A percentile compares a stretch with the other conserved stretches of the same genome.
These are phyloP conservation scores for Glycyrrhiza uralensis DNA, from an alignment of 306 rosid genomes.

Conservation along the genomic window DNA sequence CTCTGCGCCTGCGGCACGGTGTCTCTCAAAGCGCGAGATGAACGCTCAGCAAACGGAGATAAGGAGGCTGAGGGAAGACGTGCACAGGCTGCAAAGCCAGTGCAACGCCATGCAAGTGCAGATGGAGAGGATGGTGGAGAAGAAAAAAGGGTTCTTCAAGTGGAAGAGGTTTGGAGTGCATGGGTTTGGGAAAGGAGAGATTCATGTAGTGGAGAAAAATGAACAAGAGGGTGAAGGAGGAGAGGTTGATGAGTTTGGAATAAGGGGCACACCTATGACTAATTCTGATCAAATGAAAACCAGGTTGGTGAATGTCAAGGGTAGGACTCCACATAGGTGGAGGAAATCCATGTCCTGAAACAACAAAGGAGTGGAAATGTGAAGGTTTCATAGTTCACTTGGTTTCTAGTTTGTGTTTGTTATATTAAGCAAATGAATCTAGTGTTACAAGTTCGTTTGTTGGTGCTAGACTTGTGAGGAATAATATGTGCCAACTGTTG, in stretches of 20 bases:
- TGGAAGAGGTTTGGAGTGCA: conserved; percentile 68
- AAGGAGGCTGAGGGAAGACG: conserved; percentile 66
- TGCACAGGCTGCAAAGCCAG: conserved; percentile 63
- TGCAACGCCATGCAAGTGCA: conserved; percentile 66
- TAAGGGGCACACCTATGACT: conserved; percentile 46
- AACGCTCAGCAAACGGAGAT: conserved; percentile 62
- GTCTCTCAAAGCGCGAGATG: conserved; percentile 71
- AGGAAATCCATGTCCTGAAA: conserved; percentile 77
- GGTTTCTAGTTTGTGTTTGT: neutral
- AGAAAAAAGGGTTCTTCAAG: conserved; percentile 55
- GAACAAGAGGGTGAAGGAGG: conserved; percentile 34
- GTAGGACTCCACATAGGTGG: conserved; percentile 57
- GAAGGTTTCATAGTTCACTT: neutral
- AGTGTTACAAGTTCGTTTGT: neutral
- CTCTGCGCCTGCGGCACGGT: conserved; percentile 13
- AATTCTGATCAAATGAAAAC: conserved; percentile 54
- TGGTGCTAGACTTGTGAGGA: conserved; percentile 1
- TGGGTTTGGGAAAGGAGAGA: conserved; percentile 12
- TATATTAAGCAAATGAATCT: neutral
- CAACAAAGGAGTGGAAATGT: neutral
- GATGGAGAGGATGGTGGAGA: conserved; percentile 55
- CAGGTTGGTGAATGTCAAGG: conserved; percentile 41
- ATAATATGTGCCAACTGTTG: neutral
- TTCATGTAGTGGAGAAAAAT: conserved; percentile 10
- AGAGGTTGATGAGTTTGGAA: conserved; percentile 44